Percentiles rank a stretch among this genome's conserved stretches.
These are phyloP conservation scores for Zalaria obscura DNA, from an alignment of 2,329 filamentous ascomycete species.

Conservation along the genomic window DNA sequence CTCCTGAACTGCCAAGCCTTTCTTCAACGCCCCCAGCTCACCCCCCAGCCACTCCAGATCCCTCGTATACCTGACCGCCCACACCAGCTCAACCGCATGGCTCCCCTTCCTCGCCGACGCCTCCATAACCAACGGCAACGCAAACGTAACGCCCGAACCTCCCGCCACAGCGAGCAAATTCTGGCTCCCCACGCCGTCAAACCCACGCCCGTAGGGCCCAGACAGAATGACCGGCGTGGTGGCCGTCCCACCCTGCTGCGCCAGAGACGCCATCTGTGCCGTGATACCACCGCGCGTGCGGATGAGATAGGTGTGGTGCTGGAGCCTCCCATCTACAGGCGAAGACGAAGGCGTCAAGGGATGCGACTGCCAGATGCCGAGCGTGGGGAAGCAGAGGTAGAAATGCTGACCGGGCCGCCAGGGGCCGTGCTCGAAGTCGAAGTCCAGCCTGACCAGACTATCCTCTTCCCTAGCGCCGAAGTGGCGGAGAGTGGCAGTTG, in stretches of 20 bases:
- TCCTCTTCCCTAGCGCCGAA: slow-evolving; percentile 45
- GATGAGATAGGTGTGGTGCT: slow-evolving; percentile 22
- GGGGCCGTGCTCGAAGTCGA: slow-evolving; percentile 41
- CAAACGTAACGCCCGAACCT: slow-evolving; percentile 54
- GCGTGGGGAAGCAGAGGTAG: slow-evolving; percentile 52
- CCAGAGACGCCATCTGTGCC: slow-evolving; percentile 35
- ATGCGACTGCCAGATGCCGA: slow-evolving; percentile 58
- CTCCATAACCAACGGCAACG: slow-evolving; percentile 52
- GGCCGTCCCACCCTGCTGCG: slow-evolving; percentile 27
- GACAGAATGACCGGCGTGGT: slow-evolving; percentile 45
- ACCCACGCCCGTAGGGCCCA: slow-evolving; percentile 47
- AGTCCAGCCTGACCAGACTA: slow-evolving; percentile 51
- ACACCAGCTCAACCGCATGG: slow-evolving; percentile 5
- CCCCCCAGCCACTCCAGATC: slow-evolving; percentile 5
- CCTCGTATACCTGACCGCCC: slow-evolving; percentile 4
- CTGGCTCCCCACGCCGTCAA: slow-evolving; percentile 9
- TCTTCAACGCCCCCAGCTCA: slow-evolving; percentile 3
- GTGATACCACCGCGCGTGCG: slow-evolving; percentile 40
- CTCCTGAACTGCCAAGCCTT: not conserved
- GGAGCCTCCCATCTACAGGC: slow-evolving; percentile 19
- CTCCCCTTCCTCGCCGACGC: slow-evolving; percentile 16
- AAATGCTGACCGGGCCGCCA: slow-evolving; percentile 61
- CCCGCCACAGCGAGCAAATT: slow-evolving; percentile 5
- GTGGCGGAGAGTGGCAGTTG: slow-evolving; percentile 34
- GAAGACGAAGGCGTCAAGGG: slow-evolving; percentile 52